Evolutionary conservation across 116 monocot genomes (phyloP).

Genomic region (Iris pallida): DNA sequence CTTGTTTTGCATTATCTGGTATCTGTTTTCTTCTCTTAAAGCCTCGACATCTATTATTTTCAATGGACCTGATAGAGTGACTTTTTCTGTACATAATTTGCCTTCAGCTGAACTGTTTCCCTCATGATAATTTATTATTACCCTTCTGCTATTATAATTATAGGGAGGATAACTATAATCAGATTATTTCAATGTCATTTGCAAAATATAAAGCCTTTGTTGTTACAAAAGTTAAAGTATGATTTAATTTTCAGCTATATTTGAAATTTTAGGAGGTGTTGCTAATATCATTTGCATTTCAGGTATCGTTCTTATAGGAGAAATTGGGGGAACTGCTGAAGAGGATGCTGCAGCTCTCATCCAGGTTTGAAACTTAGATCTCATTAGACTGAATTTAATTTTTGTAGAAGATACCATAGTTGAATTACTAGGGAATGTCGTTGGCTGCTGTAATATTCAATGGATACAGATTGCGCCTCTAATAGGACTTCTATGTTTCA

Average conservation of each 20-base stretch:
- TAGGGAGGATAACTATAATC: not conserved
- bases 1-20: too few species aligned
- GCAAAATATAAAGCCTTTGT: not conserved
- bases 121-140: not conserved
- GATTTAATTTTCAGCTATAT: not conserved
- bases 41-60: too few species aligned
- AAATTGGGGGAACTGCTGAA: constrained; percentile 98
- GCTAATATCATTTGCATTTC: constrained; percentile 2
- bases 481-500: too few species aligned
- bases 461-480: too few species aligned
- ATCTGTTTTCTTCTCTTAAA: too few species aligned
- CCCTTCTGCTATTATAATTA: not conserved
- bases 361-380: constrained; percentile 30
- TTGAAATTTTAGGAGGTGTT: not conserved
- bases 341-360: constrained; percentile 97
- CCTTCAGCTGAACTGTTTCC: too few species aligned
- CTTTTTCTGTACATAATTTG: too few species aligned
- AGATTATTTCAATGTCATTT: not conserved
- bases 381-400: not conserved
- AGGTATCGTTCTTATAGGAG: constrained; percentile 96
- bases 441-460: too few species aligned
- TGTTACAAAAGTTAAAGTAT: not conserved
- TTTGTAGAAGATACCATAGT: not conserved
- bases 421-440: too few species aligned
- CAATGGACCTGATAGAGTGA: too few species aligned